Evolutionary conservation across 108 stramenopile species (phyloP), one percentile per base, ranked within the genome.

Genomic region (Nitzschia putrida): DNA sequence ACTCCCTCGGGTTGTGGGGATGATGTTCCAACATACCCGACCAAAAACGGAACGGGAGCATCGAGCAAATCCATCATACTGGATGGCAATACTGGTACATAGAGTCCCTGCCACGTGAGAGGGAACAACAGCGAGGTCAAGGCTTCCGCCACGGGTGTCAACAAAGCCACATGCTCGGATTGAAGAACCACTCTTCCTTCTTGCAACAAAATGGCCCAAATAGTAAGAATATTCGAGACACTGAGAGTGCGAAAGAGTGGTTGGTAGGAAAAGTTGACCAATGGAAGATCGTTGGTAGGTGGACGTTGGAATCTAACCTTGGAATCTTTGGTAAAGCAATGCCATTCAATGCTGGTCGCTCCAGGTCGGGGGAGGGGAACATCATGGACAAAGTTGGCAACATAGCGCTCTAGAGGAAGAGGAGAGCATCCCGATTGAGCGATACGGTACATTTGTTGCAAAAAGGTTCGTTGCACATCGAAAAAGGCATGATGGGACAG

Each of bases 401-500:
- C 81, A 63, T 88, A 92, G 2, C 96, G 82, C 80, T 97, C 96
- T 18, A 97, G 68, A 14, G 96, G 96, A 18, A 93, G 69, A 9
- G 92, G 91, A 2, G 74, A 76, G 0, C 29, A 13, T 39, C 61
- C 68, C 22, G 92, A 70, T 57, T 76, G 67, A 38, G 78, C 71
- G 29, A 95, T 83, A 10, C 82, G 82, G 68, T 92, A 91, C 22
- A 94, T 43, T 81, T 89, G 85, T 59, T 69, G 64, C 67, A 96
- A 68, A n/a, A 87, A 91, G 22, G 59, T 73, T n/a, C 84, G 57
- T 61, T 76, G 95, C 38, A 80, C 66, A 67, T 85, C 78, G 74
- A 84, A 90, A 61, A 93, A 97, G 3, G 92, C 87, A 78, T 92
- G 88, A 66, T 97, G 92, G 37, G 90, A 92, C 40, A 97, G 64